Conservation (phyloP, 345 rosid genomes). For the Salix caprea region DNA sequence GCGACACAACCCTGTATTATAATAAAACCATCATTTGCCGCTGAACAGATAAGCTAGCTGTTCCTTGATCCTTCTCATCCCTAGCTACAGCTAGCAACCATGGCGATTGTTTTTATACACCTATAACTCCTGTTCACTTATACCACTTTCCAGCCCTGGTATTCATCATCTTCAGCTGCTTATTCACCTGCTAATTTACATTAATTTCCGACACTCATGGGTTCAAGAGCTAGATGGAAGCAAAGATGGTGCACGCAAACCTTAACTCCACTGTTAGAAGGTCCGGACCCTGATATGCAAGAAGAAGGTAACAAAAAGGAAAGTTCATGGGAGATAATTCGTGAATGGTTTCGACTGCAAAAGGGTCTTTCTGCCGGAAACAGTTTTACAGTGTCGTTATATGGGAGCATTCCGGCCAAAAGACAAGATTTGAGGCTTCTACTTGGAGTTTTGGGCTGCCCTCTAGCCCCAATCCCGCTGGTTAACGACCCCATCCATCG, state of each 20-base stretch:
- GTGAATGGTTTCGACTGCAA: slow-evolving; percentile 90
- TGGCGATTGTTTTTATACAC: not conserved
- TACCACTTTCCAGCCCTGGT: not conserved
- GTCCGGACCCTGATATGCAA: slow-evolving; percentile 89
- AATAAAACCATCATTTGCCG: slow-evolving; percentile 27
- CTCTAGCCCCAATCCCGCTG: slow-evolving; percentile 82
- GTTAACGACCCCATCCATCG: slow-evolving; percentile 28
- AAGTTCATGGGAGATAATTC: slow-evolving; percentile 78
- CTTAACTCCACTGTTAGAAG: slow-evolving; percentile 86
- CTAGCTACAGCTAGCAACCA: not conserved
- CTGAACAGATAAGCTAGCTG: slow-evolving; percentile 52
- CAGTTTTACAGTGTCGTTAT: slow-evolving; percentile 27
- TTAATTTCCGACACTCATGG: slow-evolving; percentile 16
- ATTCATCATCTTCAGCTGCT: not conserved
- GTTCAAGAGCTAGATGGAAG: slow-evolving; percentile 44
- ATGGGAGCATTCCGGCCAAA: slow-evolving; percentile 41
- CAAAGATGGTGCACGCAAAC: slow-evolving; percentile 68
- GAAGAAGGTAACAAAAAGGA: slow-evolving; percentile 67
- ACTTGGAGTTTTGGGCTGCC: slow-evolving; percentile 88
- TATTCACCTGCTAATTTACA: not conserved
- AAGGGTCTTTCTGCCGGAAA: slow-evolving; percentile 39
- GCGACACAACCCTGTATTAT: slow-evolving; percentile 24
- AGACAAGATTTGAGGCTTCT: slow-evolving; percentile 72
- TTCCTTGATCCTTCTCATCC: slow-evolving; percentile 35
- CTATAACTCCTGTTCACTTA: not conserved